A percentile compares a stretch with the other conserved stretches of the same genome.
Evolutionary conservation across 2,329 filamentous ascomycete genomes (phyloP).

Genomic region (Ceratocystis smalleyi): DNA sequence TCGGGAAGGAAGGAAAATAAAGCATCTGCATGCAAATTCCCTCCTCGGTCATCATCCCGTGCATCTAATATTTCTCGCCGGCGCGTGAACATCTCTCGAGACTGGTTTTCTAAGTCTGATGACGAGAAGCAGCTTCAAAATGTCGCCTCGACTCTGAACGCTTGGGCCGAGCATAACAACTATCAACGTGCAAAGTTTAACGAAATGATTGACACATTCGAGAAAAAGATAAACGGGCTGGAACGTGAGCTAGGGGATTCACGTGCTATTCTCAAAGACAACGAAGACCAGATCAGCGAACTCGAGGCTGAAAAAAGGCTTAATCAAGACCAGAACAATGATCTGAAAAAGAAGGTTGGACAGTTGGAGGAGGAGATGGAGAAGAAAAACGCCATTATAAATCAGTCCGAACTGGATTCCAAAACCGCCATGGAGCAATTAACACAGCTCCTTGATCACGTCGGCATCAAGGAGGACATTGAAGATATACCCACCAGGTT

Average conservation of each 20-base stretch:
- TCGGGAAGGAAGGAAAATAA: constrained; percentile 1
- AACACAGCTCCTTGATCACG: not conserved
- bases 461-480: not conserved
- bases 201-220: constrained; percentile 8
- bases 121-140: constrained; percentile 15
- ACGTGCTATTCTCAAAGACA: not conserved
- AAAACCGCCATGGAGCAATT: not conserved
- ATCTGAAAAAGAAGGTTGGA: not conserved
- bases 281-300: constrained; percentile 7
- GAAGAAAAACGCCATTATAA: not conserved
- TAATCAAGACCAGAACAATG: not conserved
- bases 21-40: not conserved
- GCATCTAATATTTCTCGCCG: constrained; percentile 16
- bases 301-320: constrained; percentile 7
- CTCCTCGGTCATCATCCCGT: constrained; percentile 13
- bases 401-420: not conserved
- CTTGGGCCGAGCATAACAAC: constrained; percentile 14
- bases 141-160: constrained; percentile 14
- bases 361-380: not conserved
- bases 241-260: constrained; percentile 7
- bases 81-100: constrained; percentile 7
- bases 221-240: constrained; percentile 10
- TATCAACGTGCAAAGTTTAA: constrained; percentile 9
- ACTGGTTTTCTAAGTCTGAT: constrained; percentile 11
- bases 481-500: not conserved